Evolutionary conservation across 2,329 filamentous ascomycete species (phyloP).

Genomic region (Trichoderma atroviride): DNA sequence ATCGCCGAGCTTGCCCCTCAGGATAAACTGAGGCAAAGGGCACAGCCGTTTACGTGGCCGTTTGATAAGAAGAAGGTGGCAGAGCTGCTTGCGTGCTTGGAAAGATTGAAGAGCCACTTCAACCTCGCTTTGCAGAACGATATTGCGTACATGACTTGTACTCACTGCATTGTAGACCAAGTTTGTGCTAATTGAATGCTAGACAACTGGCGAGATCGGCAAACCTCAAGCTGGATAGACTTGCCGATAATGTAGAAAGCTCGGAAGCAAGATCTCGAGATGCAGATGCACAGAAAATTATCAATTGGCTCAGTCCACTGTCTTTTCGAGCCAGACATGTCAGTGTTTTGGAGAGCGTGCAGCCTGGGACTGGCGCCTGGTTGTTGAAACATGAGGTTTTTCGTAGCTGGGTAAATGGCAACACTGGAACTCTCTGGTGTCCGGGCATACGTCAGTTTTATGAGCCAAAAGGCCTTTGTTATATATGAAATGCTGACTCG

Average conservation of each 20-base stretch:
- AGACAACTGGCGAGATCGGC: neutral
- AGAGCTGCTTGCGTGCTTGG: neutral
- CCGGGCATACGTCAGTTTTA: constrained; percentile 10
- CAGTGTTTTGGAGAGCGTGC: neutral
- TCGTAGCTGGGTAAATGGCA: neutral
- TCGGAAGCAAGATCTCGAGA: constrained; percentile 1
- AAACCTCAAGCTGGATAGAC: constrained; percentile 12
- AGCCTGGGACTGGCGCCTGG: constrained; percentile 8
- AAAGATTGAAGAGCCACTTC: constrained; percentile 13
- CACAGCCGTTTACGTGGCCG: neutral
- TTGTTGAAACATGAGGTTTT: neutral
- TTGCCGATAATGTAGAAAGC: neutral
- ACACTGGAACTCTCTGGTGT: constrained; percentile 9
- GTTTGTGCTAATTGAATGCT: neutral
- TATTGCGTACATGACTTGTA: neutral
- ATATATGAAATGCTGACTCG: neutral
- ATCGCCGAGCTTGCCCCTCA: neutral
- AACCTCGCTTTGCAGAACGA: constrained; percentile 6
- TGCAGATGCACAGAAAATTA: neutral
- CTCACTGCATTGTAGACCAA: neutral
- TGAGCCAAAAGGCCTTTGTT: too few species aligned
- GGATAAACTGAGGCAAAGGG: neutral
- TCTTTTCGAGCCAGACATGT: constrained; percentile 4
- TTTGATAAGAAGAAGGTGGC: constrained; percentile 8
- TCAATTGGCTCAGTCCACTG: neutral